Evolutionary conservation across 768 basidiomycete species (phyloP), one percentile per base, ranked within the genome.

Genomic region (Boletus eberwhitei): DNA sequence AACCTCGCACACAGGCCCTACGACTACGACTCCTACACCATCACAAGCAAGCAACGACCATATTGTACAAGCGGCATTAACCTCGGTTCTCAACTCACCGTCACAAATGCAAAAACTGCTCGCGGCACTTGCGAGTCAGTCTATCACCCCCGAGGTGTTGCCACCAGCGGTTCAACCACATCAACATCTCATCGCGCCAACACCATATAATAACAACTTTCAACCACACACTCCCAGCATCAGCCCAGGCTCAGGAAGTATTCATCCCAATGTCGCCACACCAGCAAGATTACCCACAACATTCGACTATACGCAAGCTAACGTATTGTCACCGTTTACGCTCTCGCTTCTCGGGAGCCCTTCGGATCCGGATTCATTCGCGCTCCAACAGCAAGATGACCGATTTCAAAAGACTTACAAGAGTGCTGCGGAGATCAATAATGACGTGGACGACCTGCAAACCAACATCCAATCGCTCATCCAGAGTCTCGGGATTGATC

Each of bases 381-480:
- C 63, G 34, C 60, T 72, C 43, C 70, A 74, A 60, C 66, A 78
- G 8, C 71, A 74, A 55, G 69, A 72, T 0, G 73, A 77, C 2
- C 70, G 75, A 32, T 67, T 87, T 48, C 77, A 84, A 46, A 77
- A 78, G 59, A 72, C 79, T 1, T 90, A 88, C 76, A 79, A 75
- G 44, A 77, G 75, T 34, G 75, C 88, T 0, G 66, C 77, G 26
- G 86, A 87, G 57, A 85, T 93, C 42, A 83, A 85, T 54, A 77
- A 79, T 43, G 87, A 90, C 52, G 88, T 93, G 26, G 84, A 86
- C 58, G 80, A 82, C 36, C 71, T 93, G 50, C 82, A 87, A 57
- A 74, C 72, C 13, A 84, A 81, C 55, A 84, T 95, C 40, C 80
- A 89, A 54, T 80, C 81, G 7, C 75, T 94, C 55, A 87, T 93